Conservation (phyloP, 345 rosid genomes). For the Xanthoceras sorbifolium region DNA sequence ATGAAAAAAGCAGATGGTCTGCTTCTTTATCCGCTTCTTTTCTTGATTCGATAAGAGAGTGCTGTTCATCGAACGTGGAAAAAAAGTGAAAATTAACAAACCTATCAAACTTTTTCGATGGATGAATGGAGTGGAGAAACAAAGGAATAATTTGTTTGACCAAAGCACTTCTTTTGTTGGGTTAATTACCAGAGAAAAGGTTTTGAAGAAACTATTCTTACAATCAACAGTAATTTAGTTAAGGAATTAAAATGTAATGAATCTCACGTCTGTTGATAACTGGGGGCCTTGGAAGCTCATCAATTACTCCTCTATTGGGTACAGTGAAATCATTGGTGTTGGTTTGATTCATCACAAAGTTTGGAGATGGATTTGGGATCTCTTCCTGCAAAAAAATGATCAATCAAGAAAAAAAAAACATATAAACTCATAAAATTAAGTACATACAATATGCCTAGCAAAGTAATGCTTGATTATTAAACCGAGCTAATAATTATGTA, state of each 20-base stretch:
- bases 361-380: conserved; percentile 40
- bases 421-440: neutral
- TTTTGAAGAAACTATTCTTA: neutral
- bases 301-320: conserved; percentile 33
- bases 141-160: conserved; percentile 8
- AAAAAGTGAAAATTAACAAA: neutral
- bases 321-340: conserved; percentile 30
- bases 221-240: neutral
- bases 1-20: conserved; percentile 16
- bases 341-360: conserved; percentile 38
- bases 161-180: neutral
- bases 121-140: neutral
- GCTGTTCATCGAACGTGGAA: neutral
- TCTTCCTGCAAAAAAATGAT: conserved; percentile 38
- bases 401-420: neutral
- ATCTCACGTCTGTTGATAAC: conserved; percentile 50
- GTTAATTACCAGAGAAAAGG: neutral
- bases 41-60: conserved; percentile 3
- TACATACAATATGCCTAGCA: neutral
- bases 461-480: neutral
- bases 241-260: neutral
- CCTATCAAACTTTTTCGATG: neutral
- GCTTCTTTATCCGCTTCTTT: conserved; percentile 12
- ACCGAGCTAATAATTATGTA: neutral
- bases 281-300: conserved; percentile 54